These are phyloP conservation scores for Fusarium humuli DNA, from an alignment of 2,329 filamentous ascomycete species.

Conservation along the genomic window DNA sequence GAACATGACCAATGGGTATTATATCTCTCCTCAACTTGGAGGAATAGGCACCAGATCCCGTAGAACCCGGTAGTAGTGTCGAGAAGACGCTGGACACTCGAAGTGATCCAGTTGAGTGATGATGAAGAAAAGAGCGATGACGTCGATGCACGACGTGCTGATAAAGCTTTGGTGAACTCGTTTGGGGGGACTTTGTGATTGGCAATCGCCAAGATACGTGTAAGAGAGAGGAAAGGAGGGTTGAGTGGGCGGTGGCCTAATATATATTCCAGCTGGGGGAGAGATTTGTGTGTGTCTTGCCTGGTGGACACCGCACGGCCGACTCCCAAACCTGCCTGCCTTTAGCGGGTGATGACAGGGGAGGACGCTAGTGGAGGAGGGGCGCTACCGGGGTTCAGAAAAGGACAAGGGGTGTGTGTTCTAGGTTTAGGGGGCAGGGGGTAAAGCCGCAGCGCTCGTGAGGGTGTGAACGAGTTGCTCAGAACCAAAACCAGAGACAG, in stretches of 20 bases:
- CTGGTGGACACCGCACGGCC: slow-evolving; percentile 37
- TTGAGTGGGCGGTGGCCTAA: slow-evolving; percentile 47
- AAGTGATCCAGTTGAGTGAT: slow-evolving; percentile 40
- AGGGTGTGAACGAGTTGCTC: slow-evolving; percentile 26
- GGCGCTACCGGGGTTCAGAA: slow-evolving; percentile 44
- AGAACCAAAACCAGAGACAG: slow-evolving; percentile 7
- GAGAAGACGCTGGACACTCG: slow-evolving; percentile 49
- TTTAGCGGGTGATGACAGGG: slow-evolving; percentile 37
- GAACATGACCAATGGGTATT: slow-evolving; percentile 63
- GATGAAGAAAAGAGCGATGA: slow-evolving; percentile 45
- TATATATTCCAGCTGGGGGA: slow-evolving; percentile 49
- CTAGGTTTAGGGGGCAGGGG: slow-evolving; percentile 32
- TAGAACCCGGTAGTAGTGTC: slow-evolving; percentile 45
- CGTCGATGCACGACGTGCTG: slow-evolving; percentile 47
- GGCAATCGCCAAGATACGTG: slow-evolving; percentile 55
- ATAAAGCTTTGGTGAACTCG: slow-evolving; percentile 25
- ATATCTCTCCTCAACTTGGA: slow-evolving; percentile 50
- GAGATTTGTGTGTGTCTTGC: slow-evolving; percentile 42
- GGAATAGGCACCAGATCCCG: slow-evolving; percentile 49
- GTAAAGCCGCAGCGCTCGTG: slow-evolving; percentile 19
- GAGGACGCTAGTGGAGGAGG: slow-evolving; percentile 28
- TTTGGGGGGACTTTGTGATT: slow-evolving; percentile 48
- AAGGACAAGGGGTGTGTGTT: slow-evolving; percentile 17
- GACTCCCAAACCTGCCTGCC: slow-evolving; percentile 41
- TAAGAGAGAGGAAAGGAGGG: slow-evolving; percentile 46